Evolutionary conservation across 2,329 filamentous ascomycete species (phyloP), one percentile per base, ranked within the genome.

Genomic region (Xylaria multiplex): DNA sequence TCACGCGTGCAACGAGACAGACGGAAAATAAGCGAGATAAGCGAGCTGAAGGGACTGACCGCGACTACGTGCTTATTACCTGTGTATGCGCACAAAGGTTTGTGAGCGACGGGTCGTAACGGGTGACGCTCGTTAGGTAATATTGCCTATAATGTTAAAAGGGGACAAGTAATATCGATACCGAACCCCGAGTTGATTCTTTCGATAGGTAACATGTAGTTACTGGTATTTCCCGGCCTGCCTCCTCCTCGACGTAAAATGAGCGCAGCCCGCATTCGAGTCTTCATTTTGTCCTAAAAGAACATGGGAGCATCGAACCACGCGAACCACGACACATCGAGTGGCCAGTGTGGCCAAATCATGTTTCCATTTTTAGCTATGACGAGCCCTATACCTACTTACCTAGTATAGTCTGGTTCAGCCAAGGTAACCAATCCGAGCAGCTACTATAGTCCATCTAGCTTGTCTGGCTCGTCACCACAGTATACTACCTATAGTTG

Each of bases 311-410:
- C 50, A 46, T 48, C 37, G 58, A 62, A 40, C 48, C 27, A 46
- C 37, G 45, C 37, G 58, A 62, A 40, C 48, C 37, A 46, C 37
- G 45, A 22, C 37, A 22, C 22, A 30, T 52, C 52, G 4, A 52
- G 52, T 37, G 30, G 14, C 52, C 59, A 13, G 8, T 58, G 46
- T 40, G 16, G 16, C 54, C 43, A 19, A 59, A 30, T 37, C 60
- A 16, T 56, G 60, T 59, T 59, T 27, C 64, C 64, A 63, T 55
- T 64, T 63, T 66, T 66, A 66, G 64, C 59, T 40, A 55, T 16
- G 19, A 48, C 30, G 45, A 65, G 42, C 59, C 48, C 55, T 55
- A 59, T 37, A 37, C 35, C 32, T n/a, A n/a, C n/a, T n/a, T 19
- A 42, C 19, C 22, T 56, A 50, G 50, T 55, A 14, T 42, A 37